Evolutionary conservation across 306 rosid species (phyloP).

Genomic region (Medicago ruthenica): DNA sequence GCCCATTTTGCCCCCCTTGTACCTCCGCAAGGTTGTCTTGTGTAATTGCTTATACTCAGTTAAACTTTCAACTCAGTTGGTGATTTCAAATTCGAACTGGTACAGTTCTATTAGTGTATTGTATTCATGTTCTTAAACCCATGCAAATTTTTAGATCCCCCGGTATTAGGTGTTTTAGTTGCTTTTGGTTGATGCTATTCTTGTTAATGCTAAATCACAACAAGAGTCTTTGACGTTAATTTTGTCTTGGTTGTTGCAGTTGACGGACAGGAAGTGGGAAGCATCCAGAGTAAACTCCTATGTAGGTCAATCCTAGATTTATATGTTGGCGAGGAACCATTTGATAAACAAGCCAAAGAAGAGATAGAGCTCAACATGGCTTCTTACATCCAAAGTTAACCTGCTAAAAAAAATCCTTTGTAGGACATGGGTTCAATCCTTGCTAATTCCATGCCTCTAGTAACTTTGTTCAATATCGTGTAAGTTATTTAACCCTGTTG

Average conservation of each 20-base stretch:
- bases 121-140: no score
- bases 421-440: conserved; percentile 11
- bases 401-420: conserved; percentile 17
- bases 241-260: conserved; percentile 55
- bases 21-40: neutral
- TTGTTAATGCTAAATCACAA: conserved; percentile 6
- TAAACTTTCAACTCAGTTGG: no score
- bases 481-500: conserved; percentile 20
- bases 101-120: no score
- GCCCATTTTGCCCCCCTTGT: neutral
- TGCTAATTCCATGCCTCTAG: conserved; percentile 21
- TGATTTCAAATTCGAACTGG: no score
- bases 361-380: conserved; percentile 69
- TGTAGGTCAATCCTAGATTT: conserved; percentile 82
- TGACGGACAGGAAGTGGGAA: conserved; percentile 94
- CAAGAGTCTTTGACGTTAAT: conserved; percentile 23
- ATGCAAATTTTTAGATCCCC: neutral
- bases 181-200: neutral
- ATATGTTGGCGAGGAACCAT: conserved; percentile 85
- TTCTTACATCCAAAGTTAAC: conserved; percentile 55
- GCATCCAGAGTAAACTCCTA: conserved; percentile 79
- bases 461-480: conserved; percentile 7
- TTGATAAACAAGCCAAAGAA: conserved; percentile 87
- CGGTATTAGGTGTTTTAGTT: neutral
- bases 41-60: no score